Evolutionary conservation across 2,329 filamentous ascomycete species (phyloP).

Genomic region (Chalaropsis ovoidea): DNA sequence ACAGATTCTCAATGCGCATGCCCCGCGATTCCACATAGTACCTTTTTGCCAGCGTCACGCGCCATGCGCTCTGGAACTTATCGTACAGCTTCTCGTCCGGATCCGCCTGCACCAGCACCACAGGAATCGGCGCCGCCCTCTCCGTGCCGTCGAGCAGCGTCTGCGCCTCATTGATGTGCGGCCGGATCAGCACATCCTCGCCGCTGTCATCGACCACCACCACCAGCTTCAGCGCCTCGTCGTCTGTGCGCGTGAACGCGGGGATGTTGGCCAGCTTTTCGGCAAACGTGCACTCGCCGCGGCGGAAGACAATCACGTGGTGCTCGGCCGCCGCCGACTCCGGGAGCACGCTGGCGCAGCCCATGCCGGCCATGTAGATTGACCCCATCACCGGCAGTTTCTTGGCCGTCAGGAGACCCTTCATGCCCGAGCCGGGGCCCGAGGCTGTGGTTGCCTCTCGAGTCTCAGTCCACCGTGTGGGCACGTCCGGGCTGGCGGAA

Average conservation of each 20-base stretch:
- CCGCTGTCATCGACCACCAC: slow-evolving; percentile 51
- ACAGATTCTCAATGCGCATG: slow-evolving; percentile 63
- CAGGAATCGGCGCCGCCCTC: slow-evolving; percentile 61
- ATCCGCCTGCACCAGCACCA: slow-evolving; percentile 69
- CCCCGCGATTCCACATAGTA: slow-evolving; percentile 78
- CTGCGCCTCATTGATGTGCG: slow-evolving; percentile 67
- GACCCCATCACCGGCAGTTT: slow-evolving; percentile 30
- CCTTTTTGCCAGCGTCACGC: slow-evolving; percentile 63
- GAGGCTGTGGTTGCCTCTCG: slow-evolving; percentile 18
- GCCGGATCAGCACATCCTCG: slow-evolving; percentile 39
- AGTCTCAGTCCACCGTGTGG: slow-evolving; percentile 19
- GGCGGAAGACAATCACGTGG: slow-evolving; percentile 70
- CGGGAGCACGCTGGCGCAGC: slow-evolving; percentile 51
- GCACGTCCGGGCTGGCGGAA: slow-evolving; percentile 1
- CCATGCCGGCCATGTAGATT: slow-evolving; percentile 60
- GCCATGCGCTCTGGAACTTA: slow-evolving; percentile 51
- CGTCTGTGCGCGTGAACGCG: slow-evolving; percentile 50
- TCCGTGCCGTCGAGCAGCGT: slow-evolving; percentile 57
- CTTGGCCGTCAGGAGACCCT: slow-evolving; percentile 46
- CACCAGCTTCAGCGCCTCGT: slow-evolving; percentile 62
- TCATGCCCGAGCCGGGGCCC: slow-evolving; percentile 52
- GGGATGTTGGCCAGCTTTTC: slow-evolving; percentile 81
- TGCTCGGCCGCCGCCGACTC: slow-evolving; percentile 46
- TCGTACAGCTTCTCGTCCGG: slow-evolving; percentile 54
- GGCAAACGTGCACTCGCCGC: slow-evolving; percentile 76